A percentile compares a stretch with the other conserved stretches of the same genome.
These are phyloP conservation scores for Neurospora discreta DNA, from an alignment of 495 filamentous ascomycete species.

Conservation along the genomic window DNA sequence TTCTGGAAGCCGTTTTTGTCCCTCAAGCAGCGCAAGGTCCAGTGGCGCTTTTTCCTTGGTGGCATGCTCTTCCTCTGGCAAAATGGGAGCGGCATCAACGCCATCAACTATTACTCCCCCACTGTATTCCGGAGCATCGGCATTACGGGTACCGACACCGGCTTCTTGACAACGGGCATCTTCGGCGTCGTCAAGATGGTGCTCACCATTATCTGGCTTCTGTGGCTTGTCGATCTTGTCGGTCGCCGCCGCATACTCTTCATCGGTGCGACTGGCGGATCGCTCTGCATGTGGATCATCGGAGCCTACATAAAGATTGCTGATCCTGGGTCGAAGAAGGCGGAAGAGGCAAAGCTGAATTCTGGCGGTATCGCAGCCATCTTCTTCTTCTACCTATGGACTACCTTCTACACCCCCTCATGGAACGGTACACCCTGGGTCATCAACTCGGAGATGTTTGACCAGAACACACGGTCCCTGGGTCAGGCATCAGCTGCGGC, in stretches of 20 bases:
- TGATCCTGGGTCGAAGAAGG: constrained; percentile 28
- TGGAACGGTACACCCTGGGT: constrained; percentile 69
- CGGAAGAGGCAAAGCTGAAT: constrained; percentile 22
- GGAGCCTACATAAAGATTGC: constrained; percentile 44
- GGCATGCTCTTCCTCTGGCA: constrained; percentile 56
- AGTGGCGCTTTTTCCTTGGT: constrained; percentile 56
- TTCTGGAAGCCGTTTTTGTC: constrained; percentile 60
- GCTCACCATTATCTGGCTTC: constrained; percentile 48
- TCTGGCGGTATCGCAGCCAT: constrained; percentile 56
- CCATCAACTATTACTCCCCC: constrained; percentile 56
- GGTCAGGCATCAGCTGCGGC: constrained; percentile 58
- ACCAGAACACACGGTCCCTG: constrained; percentile 51
- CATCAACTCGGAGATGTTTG: constrained; percentile 53
- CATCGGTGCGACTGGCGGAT: constrained; percentile 41
- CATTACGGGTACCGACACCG: constrained; percentile 37
- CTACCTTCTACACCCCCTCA: constrained; percentile 62
- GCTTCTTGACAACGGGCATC: constrained; percentile 40
- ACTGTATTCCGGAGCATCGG: constrained; percentile 51
- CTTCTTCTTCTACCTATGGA: constrained; percentile 76
- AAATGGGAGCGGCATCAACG: constrained; percentile 55
- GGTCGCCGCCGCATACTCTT: constrained; percentile 45
- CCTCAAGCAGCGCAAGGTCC: constrained; percentile 34
- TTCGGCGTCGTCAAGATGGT: constrained; percentile 46
- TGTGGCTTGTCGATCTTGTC: constrained; percentile 42
- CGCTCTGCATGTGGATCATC: constrained; percentile 47